Base-by-base conservation (phyloP, 2,329 filamentous ascomycete species). In the Cylindrodendrum hubeiense region DNA sequence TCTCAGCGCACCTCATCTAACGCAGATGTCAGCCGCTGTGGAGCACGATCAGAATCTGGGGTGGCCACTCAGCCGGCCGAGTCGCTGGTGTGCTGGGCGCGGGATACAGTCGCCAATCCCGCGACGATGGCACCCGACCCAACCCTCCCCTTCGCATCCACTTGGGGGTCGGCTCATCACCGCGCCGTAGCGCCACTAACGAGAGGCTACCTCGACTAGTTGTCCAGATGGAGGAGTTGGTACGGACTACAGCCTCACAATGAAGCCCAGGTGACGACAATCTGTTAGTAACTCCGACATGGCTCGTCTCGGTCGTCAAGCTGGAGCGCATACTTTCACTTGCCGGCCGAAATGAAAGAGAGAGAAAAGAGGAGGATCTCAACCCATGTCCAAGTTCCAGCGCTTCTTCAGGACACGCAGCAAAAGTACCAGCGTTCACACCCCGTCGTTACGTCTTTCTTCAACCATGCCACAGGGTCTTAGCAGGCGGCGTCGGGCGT, bases 11-110 rank as follows among this genome's bases (percentile, higher is more conserved):
- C 55, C 10, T 54, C 47, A 63, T 60, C 66, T 66, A 63, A 68
- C 63, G 53, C 59, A 72, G 56, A 64, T 67, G 63, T 67, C 70
- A 72, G 68, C 72, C 70, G 66, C 61, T 71, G 71, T 75, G 73
- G 73, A 63, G 68, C 68, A 62, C 49, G 53, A 63, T 56, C 50
- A 67, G 67, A 74, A 69, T 70, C 71, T 33, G 69, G 72, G 72
- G 67, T 64, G 66, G 41, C 44, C 47, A 47, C 43, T 34, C 62
- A 55, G 47, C 65, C 62, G 71, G 68, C 54, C 67, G 66, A 67
- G 63, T 56, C 26, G 17, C 46, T 49, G 15, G 46, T 30, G n/a
- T 60, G 52, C 68, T 71, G 53, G 60, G 58, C 61, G 51, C 56
- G 44, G 66, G 56, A 41, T 22, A 28, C 41, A 34, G 44, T 47